Evolutionary conservation across 2,329 filamentous ascomycete genomes (phyloP).

Genomic region (Scedosporium dehoogii): DNA sequence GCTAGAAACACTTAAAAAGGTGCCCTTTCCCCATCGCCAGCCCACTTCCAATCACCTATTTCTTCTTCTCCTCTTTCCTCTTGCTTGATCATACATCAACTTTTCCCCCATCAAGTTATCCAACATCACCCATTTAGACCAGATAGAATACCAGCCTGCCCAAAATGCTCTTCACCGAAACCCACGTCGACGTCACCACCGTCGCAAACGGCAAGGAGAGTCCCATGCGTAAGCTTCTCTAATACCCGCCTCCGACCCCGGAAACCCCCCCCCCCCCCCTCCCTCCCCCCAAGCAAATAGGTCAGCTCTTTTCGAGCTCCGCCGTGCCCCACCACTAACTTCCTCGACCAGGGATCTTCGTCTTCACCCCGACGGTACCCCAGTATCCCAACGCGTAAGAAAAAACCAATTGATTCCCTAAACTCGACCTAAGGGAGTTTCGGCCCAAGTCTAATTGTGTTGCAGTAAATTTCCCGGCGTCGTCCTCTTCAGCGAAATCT

Average conservation of each 20-base stretch:
- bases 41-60: too few relatives aligned
- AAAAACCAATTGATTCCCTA: not conserved
- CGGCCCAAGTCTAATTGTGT: too few relatives aligned
- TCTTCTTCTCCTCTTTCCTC: too few relatives aligned
- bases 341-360: conserved; percentile 59
- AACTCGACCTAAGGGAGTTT: too few relatives aligned
- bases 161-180: conserved; percentile 45
- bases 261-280: not conserved
- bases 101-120: not conserved
- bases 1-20: too few relatives aligned
- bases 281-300: not conserved
- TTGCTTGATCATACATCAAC: too few relatives aligned
- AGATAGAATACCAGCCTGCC: not conserved
- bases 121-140: not conserved
- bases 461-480: conserved; percentile 70
- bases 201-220: conserved; percentile 42
- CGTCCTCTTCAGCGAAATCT: conserved; percentile 86
- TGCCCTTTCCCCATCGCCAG: too few relatives aligned
- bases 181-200: conserved; percentile 38
- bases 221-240: conserved; percentile 35
- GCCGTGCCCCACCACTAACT: conserved; percentile 9
- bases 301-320: not conserved
- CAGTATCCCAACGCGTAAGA: conserved; percentile 75
- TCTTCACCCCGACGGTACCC: conserved; percentile 78
- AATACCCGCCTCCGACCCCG: not conserved